Evolutionary conservation across 2,329 filamentous ascomycete species (phyloP).

Genomic region (Penicillium griseofulvum): DNA sequence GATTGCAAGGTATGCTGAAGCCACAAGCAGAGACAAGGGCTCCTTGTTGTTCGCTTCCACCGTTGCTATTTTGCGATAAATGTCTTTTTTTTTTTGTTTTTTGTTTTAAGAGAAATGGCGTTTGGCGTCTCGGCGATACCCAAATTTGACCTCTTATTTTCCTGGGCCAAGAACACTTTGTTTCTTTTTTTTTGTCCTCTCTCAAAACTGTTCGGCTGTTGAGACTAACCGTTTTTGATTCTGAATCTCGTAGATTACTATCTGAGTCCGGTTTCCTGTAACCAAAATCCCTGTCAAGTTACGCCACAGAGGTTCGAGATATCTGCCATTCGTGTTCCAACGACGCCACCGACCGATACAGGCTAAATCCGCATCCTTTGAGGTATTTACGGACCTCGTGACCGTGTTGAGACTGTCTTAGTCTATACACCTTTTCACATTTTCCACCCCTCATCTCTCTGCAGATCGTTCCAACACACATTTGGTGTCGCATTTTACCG

Average conservation of each 20-base stretch:
- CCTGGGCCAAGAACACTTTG: slow-evolving; percentile 5
- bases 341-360: background rate
- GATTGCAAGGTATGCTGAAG: slow-evolving; percentile 80
- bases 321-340: slow-evolving; percentile 8
- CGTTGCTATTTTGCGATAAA: slow-evolving; percentile 35
- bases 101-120: slow-evolving; percentile 5
- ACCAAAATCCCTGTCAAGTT: slow-evolving; percentile 24
- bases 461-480: background rate
- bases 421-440: slow-evolving; percentile 7
- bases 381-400: slow-evolving; percentile 5
- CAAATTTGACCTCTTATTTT: slow-evolving; percentile 26
- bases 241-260: slow-evolving; percentile 42
- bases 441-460: background rate
- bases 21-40: slow-evolving; percentile 34
- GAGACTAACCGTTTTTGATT: slow-evolving; percentile 34
- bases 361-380: background rate
- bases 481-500: background rate
- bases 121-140: slow-evolving; percentile 30
- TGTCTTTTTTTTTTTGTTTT: slow-evolving; percentile 14
- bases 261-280: slow-evolving; percentile 51
- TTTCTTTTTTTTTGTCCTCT: slow-evolving; percentile 6
- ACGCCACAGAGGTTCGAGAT: slow-evolving; percentile 16
- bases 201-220: slow-evolving; percentile 20
- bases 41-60: slow-evolving; percentile 35
- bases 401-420: slow-evolving; percentile 12